Evolutionary conservation across 345 rosid genomes (phyloP), one percentile per base, ranked within the genome.

Genomic region (Acer negundo): DNA sequence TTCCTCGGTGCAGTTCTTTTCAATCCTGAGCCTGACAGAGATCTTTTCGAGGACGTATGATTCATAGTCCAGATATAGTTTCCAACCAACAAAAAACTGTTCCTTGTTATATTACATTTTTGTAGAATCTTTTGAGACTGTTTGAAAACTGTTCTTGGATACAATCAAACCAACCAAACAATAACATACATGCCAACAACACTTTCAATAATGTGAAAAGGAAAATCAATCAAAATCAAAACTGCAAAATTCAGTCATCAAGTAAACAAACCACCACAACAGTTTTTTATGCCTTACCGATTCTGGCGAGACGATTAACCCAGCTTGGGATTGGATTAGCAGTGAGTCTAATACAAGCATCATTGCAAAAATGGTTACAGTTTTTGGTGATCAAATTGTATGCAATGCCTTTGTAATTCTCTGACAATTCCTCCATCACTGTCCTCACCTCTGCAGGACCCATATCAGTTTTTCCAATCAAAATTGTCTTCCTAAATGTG

Each of bases 291-390:
- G 7, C 1, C 85, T 82, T 85, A 94, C 99, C 99, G 19, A 96
- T 94, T 90, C 95, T 82, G 3, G 99, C 98, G 23, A 97, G 97
- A 0, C 98, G 97, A 78, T 97, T 97, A 78, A 97, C 94, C 99
- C 98, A 94, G 59, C 85, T 91, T 8, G 99, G 98, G 67, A 97
- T 94, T 20, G 93, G 92, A 81, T 93, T 97, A 24, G 93, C 95
- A 4, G 97, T 86, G 55, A 97, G 80, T 70, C 82, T 87, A 55
- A 94, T 47, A 78, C 98, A 94, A 70, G 93, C 95, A 63, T 90
- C 94, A 13, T 97, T 87, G 86, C 98, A 97, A 84, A 97, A 97
- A 85, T 97, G 99, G 85, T 97, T 97, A 77, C 98, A 97, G 78
- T 94, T 97, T 86, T 94, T 97, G 66, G 97, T 90, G 64, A 97